Conservation (phyloP, 1,284 basidiomycete species). For the Rhodotorula sp. region DNA sequence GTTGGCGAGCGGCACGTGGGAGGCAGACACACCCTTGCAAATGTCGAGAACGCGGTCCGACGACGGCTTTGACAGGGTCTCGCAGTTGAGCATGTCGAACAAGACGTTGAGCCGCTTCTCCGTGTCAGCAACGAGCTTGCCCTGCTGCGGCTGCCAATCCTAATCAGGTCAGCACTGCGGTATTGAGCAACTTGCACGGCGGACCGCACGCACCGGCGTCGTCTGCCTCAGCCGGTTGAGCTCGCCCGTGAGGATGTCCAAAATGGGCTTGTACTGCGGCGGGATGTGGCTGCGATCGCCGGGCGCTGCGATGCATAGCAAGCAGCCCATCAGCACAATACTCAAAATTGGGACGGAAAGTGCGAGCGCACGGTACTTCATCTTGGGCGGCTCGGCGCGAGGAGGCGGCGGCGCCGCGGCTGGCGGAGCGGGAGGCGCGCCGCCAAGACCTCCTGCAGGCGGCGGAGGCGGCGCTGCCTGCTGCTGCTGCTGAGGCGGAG, state of each 20-base stretch:
- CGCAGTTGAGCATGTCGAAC: constrained; percentile 90
- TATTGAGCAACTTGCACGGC: background rate
- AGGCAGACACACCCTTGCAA: constrained; percentile 41
- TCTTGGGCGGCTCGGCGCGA: constrained; percentile 29
- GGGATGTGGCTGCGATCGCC: constrained; percentile 92
- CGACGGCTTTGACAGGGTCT: constrained; percentile 60
- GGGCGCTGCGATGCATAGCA: constrained; percentile 59
- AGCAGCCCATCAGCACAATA: background rate
- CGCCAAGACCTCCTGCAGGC: background rate
- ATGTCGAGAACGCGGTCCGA: constrained; percentile 49
- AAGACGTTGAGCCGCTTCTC: constrained; percentile 82
- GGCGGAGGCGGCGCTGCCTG: constrained; percentile 3
- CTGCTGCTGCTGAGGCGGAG: constrained; percentile 16
- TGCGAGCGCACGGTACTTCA: constrained; percentile 74
- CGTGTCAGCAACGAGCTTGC: constrained; percentile 81
- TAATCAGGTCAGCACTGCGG: background rate
- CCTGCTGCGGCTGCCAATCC: constrained; percentile 67
- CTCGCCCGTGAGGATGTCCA: constrained; percentile 50
- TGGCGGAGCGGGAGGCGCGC: constrained; percentile 5
- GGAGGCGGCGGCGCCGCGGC: constrained; percentile 31
- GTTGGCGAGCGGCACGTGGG: background rate
- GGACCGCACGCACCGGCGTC: constrained; percentile 26
- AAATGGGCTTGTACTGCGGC: constrained; percentile 66
- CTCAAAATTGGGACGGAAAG: background rate
- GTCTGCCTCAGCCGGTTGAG: constrained; percentile 40